Conservation (phyloP, 1,284 basidiomycete genomes). For the Trichosporon coremiiforme region DNA sequence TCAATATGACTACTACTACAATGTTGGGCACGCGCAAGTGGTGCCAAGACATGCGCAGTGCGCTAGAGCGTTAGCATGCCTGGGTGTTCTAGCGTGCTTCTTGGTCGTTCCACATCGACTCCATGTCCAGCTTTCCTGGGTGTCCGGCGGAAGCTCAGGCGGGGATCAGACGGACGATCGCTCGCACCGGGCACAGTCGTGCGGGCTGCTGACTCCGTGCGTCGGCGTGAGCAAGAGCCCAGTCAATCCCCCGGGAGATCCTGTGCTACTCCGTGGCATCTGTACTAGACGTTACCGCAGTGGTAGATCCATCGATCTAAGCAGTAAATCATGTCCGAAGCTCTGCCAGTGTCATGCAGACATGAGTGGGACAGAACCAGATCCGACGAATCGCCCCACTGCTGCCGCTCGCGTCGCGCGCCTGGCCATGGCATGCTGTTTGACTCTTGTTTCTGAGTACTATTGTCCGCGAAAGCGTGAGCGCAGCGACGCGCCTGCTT, state of each 20-base stretch:
- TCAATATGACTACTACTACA: not conserved
- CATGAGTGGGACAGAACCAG: not conserved
- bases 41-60: not conserved
- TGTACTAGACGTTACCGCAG: no score
- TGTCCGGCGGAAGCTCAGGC: not conserved
- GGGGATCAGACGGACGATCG: not conserved
- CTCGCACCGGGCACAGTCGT: not conserved
- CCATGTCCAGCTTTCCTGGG: not conserved
- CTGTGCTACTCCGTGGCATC: not conserved
- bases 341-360: no score
- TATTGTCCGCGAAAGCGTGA: not conserved
- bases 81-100: not conserved
- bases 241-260: no score
- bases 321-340: no score
- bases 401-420: not conserved
- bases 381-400: slow-evolving; percentile 6
- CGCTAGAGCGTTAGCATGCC: not conserved
- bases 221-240: not conserved
- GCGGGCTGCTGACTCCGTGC: not conserved
- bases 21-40: no score
- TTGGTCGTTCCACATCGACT: not conserved
- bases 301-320: no score
- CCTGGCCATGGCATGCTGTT: not conserved
- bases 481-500: not conserved
- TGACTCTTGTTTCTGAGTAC: not conserved